Base-by-base conservation (phyloP, 73 alveolate genomes). In the Uronychia setigera region DNA sequence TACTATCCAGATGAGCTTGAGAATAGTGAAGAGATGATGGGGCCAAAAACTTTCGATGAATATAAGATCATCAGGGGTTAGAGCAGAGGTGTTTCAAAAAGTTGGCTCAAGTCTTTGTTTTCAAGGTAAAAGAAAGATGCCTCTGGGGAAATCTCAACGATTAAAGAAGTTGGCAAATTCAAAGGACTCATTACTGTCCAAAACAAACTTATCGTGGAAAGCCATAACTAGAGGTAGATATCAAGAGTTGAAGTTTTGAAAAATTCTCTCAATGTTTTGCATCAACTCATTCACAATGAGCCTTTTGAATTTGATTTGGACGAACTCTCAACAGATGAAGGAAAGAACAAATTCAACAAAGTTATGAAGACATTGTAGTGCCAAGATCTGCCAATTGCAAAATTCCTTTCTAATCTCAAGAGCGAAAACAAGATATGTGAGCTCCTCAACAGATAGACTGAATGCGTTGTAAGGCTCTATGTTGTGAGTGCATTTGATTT, bases 401-500 rank as follows among this genome's bases (percentile, higher is more conserved):
- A 86, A 26, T 88, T 67, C 78, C 74, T 91, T 33, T 80, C 93
- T 28, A 58, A 86, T n/a, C 31, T 84, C 58, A 83, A 81, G 26
- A 33, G 60, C 32, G 81, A 91, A 31, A 89, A 85, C 76, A 77
- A 83, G 28, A 67, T 93, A 26, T 77, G 82, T 84, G 87, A 85
- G 58, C 78, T 81, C 46, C 80, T 95, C 67, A 85, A 92, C 88
- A 58, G 58, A 11, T 78, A 81, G 74, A 91, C 91, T 31, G 77
- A 87, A 30, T 95, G 96, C 34, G 60, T 97, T 0, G 95, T 98
- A 9, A 91, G 99, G 77, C 88, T 98, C 59, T 98, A 98, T 89
- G 82, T 98, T 59, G 77, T 98, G 25, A 93, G 86, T 83, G 93
- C 97, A 29, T 87, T 88, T 74, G 97, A 98, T 87, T 88, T 98